A percentile compares a stretch with the other conserved stretches of the same genome.
phyloP scores from a whole-genome alignment of 495 filamentous ascomycete species.

The Daldinia concentrica region DNA sequence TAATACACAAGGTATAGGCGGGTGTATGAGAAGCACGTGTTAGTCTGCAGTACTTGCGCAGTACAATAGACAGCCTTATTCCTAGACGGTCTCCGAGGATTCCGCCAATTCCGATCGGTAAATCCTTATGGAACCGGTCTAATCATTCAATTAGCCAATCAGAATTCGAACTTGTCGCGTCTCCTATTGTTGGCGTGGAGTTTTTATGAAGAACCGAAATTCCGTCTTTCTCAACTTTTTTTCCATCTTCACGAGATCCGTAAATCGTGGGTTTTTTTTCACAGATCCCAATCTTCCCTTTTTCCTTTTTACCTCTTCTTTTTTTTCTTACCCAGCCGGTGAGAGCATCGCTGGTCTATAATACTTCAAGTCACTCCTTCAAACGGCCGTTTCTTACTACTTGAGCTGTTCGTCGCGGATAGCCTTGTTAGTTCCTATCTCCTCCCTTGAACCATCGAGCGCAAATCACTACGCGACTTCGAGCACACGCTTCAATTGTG shows the following conservation, averaged over 20 bases:
- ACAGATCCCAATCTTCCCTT: slow-evolving; percentile 35
- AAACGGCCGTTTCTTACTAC: slow-evolving; percentile 27
- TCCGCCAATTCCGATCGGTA: slow-evolving; percentile 40
- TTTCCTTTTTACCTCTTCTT: slow-evolving; percentile 32
- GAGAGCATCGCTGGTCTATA: slow-evolving; percentile 24
- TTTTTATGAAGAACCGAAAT: slow-evolving; percentile 37
- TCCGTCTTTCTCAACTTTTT: slow-evolving; percentile 30
- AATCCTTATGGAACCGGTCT: slow-evolving; percentile 29
- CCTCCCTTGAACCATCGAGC: slow-evolving; percentile 6
- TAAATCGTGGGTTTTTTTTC: slow-evolving; percentile 24
- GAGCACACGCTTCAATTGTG: slow-evolving; percentile 13
- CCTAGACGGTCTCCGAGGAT: slow-evolving; percentile 25
- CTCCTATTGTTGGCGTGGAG: slow-evolving; percentile 47
- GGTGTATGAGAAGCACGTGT: background rate
- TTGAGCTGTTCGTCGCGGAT: slow-evolving; percentile 14
- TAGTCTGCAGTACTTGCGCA: background rate
- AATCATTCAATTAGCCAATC: slow-evolving; percentile 24
- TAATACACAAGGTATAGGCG: background rate
- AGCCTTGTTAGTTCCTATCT: slow-evolving; percentile 18
- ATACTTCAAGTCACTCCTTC: slow-evolving; percentile 49
- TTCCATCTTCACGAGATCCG: slow-evolving; percentile 32
- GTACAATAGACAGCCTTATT: slow-evolving; percentile 5
- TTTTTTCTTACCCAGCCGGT: slow-evolving; percentile 12
- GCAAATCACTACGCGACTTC: slow-evolving; percentile 31
- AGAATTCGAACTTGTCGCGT: slow-evolving; percentile 13